Percentiles rank a stretch among this genome's conserved stretches.
Evolutionary conservation across 2,329 filamentous ascomycete genomes (phyloP).

Genomic region (Claviceps humidiphila): DNA sequence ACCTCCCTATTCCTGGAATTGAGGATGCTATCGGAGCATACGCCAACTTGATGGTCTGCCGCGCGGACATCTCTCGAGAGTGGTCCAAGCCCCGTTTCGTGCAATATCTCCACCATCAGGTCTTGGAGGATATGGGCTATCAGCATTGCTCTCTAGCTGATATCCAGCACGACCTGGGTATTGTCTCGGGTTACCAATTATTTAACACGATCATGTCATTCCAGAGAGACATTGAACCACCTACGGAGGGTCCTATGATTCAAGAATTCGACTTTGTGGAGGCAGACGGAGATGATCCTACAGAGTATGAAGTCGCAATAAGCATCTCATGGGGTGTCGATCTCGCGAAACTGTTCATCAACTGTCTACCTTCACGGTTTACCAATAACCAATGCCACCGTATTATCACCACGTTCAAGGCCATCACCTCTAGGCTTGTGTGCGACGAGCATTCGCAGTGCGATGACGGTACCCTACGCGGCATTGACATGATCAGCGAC

Average conservation of each 20-base stretch:
- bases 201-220: conserved; percentile 22
- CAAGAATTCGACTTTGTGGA: conserved; percentile 1
- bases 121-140: conserved; percentile 31
- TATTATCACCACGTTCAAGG: conserved; percentile 1
- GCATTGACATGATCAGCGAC: neutral
- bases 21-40: conserved; percentile 36
- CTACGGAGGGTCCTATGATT: neutral
- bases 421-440: neutral
- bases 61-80: conserved; percentile 22
- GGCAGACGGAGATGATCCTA: conserved; percentile 10
- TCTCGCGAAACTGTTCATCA: neutral
- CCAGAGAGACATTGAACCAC: conserved; percentile 10
- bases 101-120: conserved; percentile 26
- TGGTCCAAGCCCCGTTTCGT: conserved; percentile 16
- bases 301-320: conserved; percentile 16
- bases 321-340: conserved; percentile 6
- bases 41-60: conserved; percentile 42
- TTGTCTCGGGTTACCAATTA: conserved; percentile 9
- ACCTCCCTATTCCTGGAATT: conserved; percentile 34
- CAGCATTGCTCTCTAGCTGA: conserved; percentile 36
- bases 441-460: neutral
- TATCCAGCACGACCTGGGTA: conserved; percentile 24
- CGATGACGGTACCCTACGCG: neutral
- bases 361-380: neutral
- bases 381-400: conserved; percentile 1